Base-by-base conservation (phyloP, 1,139 yeast genomes). In the Hyphopichia fennica region DNA sequence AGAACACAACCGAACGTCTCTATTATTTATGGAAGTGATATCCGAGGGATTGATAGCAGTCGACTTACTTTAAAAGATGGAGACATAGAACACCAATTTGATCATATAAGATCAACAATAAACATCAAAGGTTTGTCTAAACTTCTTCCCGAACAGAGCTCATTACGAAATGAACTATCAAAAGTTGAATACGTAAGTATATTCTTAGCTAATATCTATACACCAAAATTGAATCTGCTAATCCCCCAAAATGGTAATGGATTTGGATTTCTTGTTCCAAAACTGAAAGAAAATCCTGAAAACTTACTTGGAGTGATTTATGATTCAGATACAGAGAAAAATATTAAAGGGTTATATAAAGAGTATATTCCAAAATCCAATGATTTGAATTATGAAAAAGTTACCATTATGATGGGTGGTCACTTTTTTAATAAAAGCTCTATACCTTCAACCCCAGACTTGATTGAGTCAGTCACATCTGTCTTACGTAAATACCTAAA, bases 381-480 rank as follows among this genome's bases (percentile, higher is more conserved):
- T 25, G 28, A 23, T 11, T 18, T 17, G 4, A 10, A 29, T 17
- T 83, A 84, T 50, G 79, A 88, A 6, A 88, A 87, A 51, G 61
- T 91, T 39, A 93, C 99, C 0, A 76, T 89, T 29, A 93, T 93
- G 97, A 67, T 89, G 58, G 97, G 97, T 1, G 98, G 97, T 1
- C 86, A 86, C 56, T 75, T 76, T 55, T 67, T 63, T 46, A 57
- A 60, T 30, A 47, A 59, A 13, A 45, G 55, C 11, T 67, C 65
- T 3, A 56, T 75, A 2, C 86, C 84, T 6, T 69, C 77, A 3
- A 58, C 64, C n/a, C 37, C 62, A n/a, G 63, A 72, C 34, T 75
- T 74, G 37, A 55, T 75, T 17, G 60, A 63, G 25, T 65, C 75
- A 7, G 77, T 82, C 1, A 71, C 75, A 20, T 57, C 67, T 2